Conservation (phyloP, 1,284 basidiomycete species). For the Sporisorium sorghi region DNA sequence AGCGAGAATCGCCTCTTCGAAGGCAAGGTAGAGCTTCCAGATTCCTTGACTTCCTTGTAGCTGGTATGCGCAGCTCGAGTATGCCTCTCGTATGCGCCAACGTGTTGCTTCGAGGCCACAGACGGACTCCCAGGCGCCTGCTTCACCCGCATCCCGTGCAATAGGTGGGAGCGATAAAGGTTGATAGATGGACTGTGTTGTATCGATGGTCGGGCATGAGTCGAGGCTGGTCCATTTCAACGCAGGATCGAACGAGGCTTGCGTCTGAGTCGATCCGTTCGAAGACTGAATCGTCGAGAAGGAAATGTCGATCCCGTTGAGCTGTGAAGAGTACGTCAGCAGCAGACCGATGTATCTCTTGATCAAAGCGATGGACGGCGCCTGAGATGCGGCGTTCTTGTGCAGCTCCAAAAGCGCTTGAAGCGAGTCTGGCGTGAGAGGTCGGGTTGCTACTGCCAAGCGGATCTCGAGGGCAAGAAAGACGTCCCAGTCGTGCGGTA, state of each 20-base stretch:
- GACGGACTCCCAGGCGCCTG: conserved; percentile 12
- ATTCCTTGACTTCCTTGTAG: conserved; percentile 49
- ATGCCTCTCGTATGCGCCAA: conserved; percentile 41
- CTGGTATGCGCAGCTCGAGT: conserved; percentile 43
- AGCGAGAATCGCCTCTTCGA: conserved; percentile 41
- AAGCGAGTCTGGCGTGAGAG: conserved; percentile 30
- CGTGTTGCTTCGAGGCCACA: conserved; percentile 28
- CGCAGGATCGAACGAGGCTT: conserved; percentile 16
- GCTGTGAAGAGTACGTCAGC: conserved; percentile 22
- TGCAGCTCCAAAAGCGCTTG: conserved; percentile 43
- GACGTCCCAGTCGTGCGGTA: conserved; percentile 28
- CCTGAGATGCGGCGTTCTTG: conserved; percentile 23
- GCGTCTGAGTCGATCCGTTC: background rate
- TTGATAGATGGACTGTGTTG: conserved; percentile 11
- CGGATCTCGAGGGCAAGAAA: conserved; percentile 32
- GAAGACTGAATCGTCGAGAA: background rate
- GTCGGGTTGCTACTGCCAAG: conserved; percentile 22
- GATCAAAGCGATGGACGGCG: conserved; percentile 25
- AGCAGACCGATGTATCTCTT: conserved; percentile 42
- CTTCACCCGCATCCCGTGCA: background rate
- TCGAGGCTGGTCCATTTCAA: conserved; percentile 39
- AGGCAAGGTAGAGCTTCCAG: conserved; percentile 56
- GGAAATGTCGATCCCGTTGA: conserved; percentile 12
- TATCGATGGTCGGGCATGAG: conserved; percentile 31
- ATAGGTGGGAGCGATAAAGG: conserved; percentile 24